phyloP scores from a whole-genome alignment of 2,329 filamentous ascomycete genomes.

The Colletotrichum orchidophilum region DNA sequence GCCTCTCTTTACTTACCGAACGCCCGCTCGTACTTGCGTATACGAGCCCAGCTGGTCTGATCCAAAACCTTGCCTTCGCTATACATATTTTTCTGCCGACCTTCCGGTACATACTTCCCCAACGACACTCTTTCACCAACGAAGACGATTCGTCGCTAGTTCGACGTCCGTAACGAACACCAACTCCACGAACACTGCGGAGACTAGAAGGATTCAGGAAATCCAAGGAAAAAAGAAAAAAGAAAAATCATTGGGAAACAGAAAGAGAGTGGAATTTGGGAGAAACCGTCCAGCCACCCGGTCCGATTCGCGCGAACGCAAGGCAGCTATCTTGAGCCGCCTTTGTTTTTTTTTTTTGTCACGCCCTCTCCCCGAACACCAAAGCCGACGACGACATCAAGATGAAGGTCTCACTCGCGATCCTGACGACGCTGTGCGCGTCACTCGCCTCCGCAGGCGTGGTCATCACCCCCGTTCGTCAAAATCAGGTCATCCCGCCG shows the following conservation, averaged over 20 bases:
- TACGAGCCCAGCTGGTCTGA: slow-evolving; percentile 25
- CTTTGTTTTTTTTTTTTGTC: neutral
- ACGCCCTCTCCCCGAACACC: neutral
- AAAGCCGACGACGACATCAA: slow-evolving; percentile 34
- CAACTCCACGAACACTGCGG: neutral
- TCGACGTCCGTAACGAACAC: slow-evolving; percentile 16
- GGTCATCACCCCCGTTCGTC: slow-evolving; percentile 62
- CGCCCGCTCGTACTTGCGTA: neutral
- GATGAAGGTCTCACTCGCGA: slow-evolving; percentile 52
- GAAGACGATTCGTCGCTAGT: slow-evolving; percentile 13
- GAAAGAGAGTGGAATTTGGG: slow-evolving; percentile 7
- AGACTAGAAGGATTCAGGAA: neutral
- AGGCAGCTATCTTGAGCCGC: slow-evolving; percentile 25
- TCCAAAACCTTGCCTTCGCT: slow-evolving; percentile 4
- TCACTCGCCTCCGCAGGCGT: slow-evolving; percentile 62
- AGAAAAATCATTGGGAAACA: neutral
- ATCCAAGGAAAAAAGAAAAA: neutral
- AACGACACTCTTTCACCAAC: neutral
- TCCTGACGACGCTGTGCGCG: slow-evolving; percentile 53
- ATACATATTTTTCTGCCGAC: slow-evolving; percentile 5
- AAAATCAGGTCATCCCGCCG: slow-evolving; percentile 59
- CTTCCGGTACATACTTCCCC: neutral
- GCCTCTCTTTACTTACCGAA: slow-evolving; percentile 5
- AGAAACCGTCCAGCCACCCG: neutral
- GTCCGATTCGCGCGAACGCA: neutral